phyloP scores from a whole-genome alignment of 768 basidiomycete species.

The Leccinellum rugosiceps region DNA sequence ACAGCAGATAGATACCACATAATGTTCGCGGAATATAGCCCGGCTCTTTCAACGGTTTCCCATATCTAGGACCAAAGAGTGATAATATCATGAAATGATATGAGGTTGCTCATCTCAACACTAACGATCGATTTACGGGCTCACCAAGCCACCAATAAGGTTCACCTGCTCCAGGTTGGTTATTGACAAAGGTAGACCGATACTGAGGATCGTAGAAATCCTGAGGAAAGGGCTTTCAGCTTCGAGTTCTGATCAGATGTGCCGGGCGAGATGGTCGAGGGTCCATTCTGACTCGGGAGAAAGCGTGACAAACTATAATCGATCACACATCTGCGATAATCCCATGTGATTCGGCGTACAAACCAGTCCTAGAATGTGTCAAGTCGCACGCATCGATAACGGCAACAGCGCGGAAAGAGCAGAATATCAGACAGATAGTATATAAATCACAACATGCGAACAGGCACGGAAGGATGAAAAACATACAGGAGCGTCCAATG shows the following conservation, averaged over 20 bases:
- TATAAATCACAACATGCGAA: neutral
- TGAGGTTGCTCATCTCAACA: neutral
- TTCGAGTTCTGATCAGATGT: too few species aligned
- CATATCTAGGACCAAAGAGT: too few species aligned
- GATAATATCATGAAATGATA: neutral
- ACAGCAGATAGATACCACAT: constrained; percentile 62
- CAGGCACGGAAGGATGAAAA: constrained; percentile 15
- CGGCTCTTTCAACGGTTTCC: constrained; percentile 53
- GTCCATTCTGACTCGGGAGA: neutral
- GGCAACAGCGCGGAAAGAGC: too few species aligned
- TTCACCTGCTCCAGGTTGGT: constrained; percentile 53
- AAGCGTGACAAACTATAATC: neutral
- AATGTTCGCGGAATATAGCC: constrained; percentile 40
- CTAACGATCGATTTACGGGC: constrained; percentile 49
- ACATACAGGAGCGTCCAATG: constrained; percentile 82
- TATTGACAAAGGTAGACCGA: constrained; percentile 62
- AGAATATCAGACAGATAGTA: neutral
- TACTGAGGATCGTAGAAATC: constrained; percentile 78
- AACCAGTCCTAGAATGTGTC: constrained; percentile 61
- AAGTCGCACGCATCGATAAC: neutral
- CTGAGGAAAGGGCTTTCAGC: constrained; percentile 33
- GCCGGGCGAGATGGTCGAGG: neutral
- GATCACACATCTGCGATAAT: constrained; percentile 75
- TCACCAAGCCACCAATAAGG: constrained; percentile 84
- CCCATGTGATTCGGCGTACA: constrained; percentile 83